Evolutionary conservation across 345 rosid species (phyloP).

Genomic region (Pelargonium nanum): DNA sequence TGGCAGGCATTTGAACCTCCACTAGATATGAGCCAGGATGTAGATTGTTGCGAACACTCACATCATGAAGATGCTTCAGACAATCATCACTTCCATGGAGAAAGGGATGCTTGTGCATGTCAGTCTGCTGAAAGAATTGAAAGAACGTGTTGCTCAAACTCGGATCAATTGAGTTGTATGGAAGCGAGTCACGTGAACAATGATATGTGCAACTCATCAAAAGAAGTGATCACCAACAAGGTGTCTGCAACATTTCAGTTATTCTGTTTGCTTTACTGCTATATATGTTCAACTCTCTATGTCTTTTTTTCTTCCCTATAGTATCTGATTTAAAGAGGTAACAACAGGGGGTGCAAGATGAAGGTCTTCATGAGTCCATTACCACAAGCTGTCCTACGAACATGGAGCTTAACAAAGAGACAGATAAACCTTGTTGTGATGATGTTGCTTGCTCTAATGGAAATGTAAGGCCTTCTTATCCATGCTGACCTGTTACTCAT

Average conservation of each 20-base stretch:
- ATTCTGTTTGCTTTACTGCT: background rate
- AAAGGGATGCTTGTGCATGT: conserved; percentile 32
- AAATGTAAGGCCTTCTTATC: conserved; percentile 39
- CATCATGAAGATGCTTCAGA: conserved; percentile 28
- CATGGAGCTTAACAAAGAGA: conserved; percentile 17
- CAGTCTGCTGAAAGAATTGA: conserved; percentile 32
- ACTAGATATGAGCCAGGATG: conserved; percentile 74
- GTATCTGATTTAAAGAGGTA: conserved; percentile 38
- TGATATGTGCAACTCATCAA: conserved; percentile 12
- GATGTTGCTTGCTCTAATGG: conserved; percentile 32
- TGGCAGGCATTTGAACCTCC: conserved; percentile 98
- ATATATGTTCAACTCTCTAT: background rate
- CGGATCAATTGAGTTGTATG: conserved; percentile 13
- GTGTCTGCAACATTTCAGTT: conserved; percentile 18
- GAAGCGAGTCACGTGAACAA: conserved; percentile 15
- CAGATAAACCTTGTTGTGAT: conserved; percentile 21
- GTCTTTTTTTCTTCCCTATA: conserved; percentile 27
- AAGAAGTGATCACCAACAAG: conserved; percentile 20
- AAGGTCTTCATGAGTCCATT: conserved; percentile 18
- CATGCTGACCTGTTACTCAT: background rate
- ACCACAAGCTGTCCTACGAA: conserved; percentile 16
- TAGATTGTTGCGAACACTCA: conserved; percentile 38
- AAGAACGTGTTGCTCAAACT: conserved; percentile 24
- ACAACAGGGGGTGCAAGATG: background rate
- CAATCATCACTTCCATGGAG: conserved; percentile 33